Conservation (phyloP, 139 green algal species). For the Spirogloea muscicola region DNA sequence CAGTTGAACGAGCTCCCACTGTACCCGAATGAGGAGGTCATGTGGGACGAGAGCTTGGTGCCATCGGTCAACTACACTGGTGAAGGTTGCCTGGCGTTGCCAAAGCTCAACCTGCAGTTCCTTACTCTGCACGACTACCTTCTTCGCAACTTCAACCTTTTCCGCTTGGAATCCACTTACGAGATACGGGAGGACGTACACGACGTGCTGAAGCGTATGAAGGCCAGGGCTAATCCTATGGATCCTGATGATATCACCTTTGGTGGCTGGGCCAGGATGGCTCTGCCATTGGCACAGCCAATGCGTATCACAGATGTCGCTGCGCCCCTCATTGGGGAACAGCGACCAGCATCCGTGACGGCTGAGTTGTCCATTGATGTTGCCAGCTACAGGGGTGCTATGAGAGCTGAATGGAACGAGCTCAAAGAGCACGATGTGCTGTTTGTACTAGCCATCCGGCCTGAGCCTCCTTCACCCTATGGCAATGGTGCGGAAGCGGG, state of each 20-base stretch:
- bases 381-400: slow-evolving; percentile 51
- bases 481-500: background rate
- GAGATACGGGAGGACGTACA: slow-evolving; percentile 92
- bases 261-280: slow-evolving; percentile 90
- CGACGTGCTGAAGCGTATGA: slow-evolving; percentile 73
- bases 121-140: slow-evolving; percentile 93
- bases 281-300: slow-evolving; percentile 56
- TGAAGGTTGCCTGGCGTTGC: slow-evolving; percentile 78
- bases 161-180: slow-evolving; percentile 92
- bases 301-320: slow-evolving; percentile 72
- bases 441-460: slow-evolving; percentile 77
- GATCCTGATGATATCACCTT: slow-evolving; percentile 20
- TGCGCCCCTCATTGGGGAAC: slow-evolving; percentile 80
- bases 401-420: slow-evolving; percentile 86
- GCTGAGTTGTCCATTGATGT: slow-evolving; percentile 74
- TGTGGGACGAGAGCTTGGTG: slow-evolving; percentile 85
- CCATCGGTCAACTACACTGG: slow-evolving; percentile 56
- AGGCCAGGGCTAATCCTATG: slow-evolving; percentile 7
- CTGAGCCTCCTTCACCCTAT: background rate
- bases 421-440: slow-evolving; percentile 91
- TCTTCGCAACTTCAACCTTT: slow-evolving; percentile 95
- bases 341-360: slow-evolving; percentile 74
- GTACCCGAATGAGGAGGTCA: slow-evolving; percentile 90
- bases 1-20: slow-evolving; percentile 87
- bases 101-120: slow-evolving; percentile 99